phyloP scores from a whole-genome alignment of 176 grass and related monocot genomes.

The Canna indica region DNA sequence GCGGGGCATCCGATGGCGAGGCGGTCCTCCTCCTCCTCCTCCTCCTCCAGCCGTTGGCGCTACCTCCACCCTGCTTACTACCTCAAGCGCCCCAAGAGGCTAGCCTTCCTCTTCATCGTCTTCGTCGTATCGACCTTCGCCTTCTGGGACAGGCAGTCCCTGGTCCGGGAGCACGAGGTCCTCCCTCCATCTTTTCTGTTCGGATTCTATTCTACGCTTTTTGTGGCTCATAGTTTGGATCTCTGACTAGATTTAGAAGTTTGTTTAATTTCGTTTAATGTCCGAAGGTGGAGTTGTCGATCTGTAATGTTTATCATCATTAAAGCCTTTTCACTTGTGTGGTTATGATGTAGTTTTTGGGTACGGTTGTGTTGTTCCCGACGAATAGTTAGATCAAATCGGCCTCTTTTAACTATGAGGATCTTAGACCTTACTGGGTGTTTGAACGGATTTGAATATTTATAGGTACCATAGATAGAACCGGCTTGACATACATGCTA shows the following conservation, averaged over 20 bases:
- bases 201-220: not conserved
- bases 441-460: not conserved
- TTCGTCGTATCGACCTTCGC: conserved; percentile 78
- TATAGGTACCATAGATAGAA: too few relatives aligned
- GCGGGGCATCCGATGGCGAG: conserved; percentile 21
- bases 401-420: not conserved
- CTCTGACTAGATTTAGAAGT: not conserved
- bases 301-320: not conserved
- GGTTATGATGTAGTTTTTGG: not conserved
- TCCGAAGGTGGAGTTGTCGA: not conserved
- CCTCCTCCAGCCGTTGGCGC: conserved; percentile 50
- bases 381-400: not conserved
- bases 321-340: not conserved
- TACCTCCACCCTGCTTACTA: conserved; percentile 92
- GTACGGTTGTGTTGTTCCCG: not conserved
- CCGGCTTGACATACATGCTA: too few relatives aligned
- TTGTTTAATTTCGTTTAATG: not conserved
- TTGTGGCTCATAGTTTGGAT: not conserved
- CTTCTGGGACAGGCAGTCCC: conserved; percentile 88
- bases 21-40: conserved; percentile 56
- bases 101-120: conserved; percentile 79
- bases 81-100: conserved; percentile 88
- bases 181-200: not conserved
- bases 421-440: not conserved
- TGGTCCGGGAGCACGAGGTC: conserved; percentile 85